Evolutionary conservation across 1,139 yeast genomes (phyloP).

Genomic region (Candida sanyaensis): DNA sequence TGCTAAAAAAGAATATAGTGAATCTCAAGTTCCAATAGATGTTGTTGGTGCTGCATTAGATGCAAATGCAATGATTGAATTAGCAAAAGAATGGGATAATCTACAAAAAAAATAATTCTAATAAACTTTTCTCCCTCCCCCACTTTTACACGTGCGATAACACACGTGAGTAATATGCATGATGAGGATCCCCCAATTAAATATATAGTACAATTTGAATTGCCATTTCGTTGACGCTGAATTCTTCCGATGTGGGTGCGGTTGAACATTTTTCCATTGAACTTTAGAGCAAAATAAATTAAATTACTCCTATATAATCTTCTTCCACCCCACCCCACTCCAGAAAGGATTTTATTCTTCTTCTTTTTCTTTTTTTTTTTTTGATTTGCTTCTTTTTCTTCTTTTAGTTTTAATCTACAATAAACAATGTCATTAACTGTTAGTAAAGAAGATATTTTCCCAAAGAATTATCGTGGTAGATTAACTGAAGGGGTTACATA

Average conservation of each 20-base stretch:
- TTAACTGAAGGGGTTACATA: conserved; percentile 71
- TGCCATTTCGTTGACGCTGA: background rate
- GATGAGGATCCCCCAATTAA: background rate
- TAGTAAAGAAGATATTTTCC: conserved; percentile 29
- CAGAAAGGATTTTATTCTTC: background rate
- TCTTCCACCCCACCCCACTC: background rate
- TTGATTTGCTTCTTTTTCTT: too few relatives aligned
- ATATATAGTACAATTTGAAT: background rate
- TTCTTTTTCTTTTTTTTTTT: background rate
- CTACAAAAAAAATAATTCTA: conserved; percentile 8
- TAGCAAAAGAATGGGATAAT: conserved; percentile 59
- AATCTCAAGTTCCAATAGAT: conserved; percentile 89
- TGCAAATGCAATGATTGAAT: conserved; percentile 61
- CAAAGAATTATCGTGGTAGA: conserved; percentile 50
- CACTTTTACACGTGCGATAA: background rate
- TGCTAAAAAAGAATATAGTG: conserved; percentile 80
- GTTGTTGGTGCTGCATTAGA: conserved; percentile 81
- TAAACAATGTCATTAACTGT: conserved; percentile 10
- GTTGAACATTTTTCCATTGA: too few relatives aligned
- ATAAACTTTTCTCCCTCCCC: background rate
- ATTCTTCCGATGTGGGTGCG: background rate
- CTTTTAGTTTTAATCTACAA: background rate
- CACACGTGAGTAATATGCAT: too few relatives aligned
- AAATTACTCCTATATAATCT: background rate
- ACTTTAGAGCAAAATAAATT: too few relatives aligned